These are phyloP conservation scores for Quercus dentata DNA, from an alignment of 306 rosid genomes.

Conservation along the genomic window DNA sequence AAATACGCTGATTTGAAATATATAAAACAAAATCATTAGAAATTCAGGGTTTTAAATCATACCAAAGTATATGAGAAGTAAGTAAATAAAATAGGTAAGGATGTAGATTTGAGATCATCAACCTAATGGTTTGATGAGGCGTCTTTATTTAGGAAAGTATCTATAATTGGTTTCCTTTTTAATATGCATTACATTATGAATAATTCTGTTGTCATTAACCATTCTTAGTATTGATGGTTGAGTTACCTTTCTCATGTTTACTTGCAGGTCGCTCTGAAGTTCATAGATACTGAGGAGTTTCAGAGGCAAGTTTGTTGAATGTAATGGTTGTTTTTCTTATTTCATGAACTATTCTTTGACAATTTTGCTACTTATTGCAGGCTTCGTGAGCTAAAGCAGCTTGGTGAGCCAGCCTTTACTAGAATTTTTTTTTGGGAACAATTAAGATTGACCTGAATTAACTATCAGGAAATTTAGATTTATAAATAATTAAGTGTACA, in stretches of 20 bases:
- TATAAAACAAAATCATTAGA: too few species aligned
- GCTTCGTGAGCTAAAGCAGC: slow-evolving; percentile 52
- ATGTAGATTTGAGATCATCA: background rate
- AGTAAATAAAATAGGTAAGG: background rate
- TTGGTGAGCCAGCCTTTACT: slow-evolving; percentile 29
- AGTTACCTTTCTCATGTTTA: background rate
- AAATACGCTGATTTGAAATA: too few species aligned
- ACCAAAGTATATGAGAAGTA: background rate
- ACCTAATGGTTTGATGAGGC: background rate
- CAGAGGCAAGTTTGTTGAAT: slow-evolving; percentile 42
- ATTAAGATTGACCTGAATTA: background rate
- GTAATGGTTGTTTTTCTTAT: background rate
- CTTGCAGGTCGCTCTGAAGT: slow-evolving; percentile 41
- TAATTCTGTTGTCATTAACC: background rate
- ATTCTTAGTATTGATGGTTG: background rate
- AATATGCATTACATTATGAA: background rate
- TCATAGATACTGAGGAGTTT: slow-evolving; percentile 52
- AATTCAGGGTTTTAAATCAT: too few species aligned
- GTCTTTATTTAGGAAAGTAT: background rate
- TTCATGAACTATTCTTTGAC: background rate
- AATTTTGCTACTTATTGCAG: slow-evolving; percentile 25
- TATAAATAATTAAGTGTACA: background rate
- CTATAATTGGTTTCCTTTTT: background rate
- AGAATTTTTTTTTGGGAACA: background rate
- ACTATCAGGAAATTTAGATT: background rate